Evolutionary conservation across 1,284 basidiomycete species (phyloP), one percentile per base, ranked within the genome.

Genomic region (Peniophora sp.): DNA sequence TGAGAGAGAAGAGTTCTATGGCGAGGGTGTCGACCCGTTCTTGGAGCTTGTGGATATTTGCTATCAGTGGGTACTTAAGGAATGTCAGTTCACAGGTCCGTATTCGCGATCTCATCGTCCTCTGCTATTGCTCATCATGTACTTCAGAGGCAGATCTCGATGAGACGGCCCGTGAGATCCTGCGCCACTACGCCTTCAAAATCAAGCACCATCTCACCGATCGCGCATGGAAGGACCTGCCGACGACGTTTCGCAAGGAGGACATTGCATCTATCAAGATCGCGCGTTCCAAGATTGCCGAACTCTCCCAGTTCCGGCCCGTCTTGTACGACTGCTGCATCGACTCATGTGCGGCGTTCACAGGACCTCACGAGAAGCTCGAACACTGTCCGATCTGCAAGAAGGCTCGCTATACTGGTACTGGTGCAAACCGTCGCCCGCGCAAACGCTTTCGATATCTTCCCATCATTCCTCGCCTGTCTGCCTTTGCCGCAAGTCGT

Each of bases 381-480:
- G 8, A 22, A 3, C 34, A 38, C 19, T 49, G 48, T n/a, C 35
- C 48, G 16, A 9, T 38, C 5, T 49, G 48, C 20, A 19, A 49
- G 12, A 24, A 16, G 22, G 23, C 38, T 19, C 49, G 49, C 3
- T 45, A 24, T 16, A 17, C 19, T 20, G 27, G 27, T 12, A 12
- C 27, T 12, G 27, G 27, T 12, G 11, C 49, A 6, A 19, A 27
- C 23, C 39, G 49, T 22, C 39, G 19, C 20, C 12, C 39, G 5
- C 49, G 49, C 23, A 50, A 54, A 14, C 50, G 45, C 2, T 62
- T 58, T 45, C 32, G 48, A 0, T 61, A 61, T 45, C 20, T 60
- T 19, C 58, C 54, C 9, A 11, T 58, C 44, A 57, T 52, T 48
- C 53, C 53, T 8, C 53, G 61, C 45, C 56, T 62, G 23, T 19